Conservation (phyloP, 495 filamentous ascomycete species). For the Penicillium odoratum region DNA sequence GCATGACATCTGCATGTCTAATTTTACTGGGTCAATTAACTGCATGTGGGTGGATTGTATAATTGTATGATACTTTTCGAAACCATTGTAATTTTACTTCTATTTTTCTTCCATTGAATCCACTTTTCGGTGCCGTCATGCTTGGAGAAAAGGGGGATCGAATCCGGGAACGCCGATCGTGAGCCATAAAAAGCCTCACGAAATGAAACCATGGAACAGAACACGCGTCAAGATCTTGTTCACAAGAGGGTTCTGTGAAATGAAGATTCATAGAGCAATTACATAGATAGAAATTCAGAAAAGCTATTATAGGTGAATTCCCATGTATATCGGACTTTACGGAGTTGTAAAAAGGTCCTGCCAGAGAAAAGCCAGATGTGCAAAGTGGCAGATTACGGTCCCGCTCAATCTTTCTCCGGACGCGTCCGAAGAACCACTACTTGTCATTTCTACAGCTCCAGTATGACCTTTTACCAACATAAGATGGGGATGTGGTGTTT, state of each 20-base stretch:
- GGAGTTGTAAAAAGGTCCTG: slow-evolving; percentile 7
- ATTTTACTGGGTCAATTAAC: not conserved
- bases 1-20: not conserved
- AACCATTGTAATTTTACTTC: slow-evolving; percentile 7
- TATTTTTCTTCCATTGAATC: slow-evolving; percentile 5
- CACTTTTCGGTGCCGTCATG: not conserved
- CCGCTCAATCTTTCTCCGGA: slow-evolving; percentile 28
- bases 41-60: not conserved
- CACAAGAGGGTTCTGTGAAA: too few relatives aligned
- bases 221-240: not conserved
- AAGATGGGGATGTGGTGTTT: not conserved
- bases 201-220: not conserved
- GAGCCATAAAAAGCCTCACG: slow-evolving; percentile 17
- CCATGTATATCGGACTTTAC: too few relatives aligned
- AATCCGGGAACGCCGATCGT: slow-evolving; percentile 24
- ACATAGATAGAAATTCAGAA: too few relatives aligned
- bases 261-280: too few relatives aligned
- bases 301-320: too few relatives aligned
- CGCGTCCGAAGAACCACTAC: slow-evolving; percentile 29
- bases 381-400: slow-evolving; percentile 1
- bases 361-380: slow-evolving; percentile 20
- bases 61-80: slow-evolving; percentile 15
- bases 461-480: not conserved
- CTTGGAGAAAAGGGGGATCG: slow-evolving; percentile 9
- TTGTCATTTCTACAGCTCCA: slow-evolving; percentile 23